Percentiles rank a stretch among this genome's conserved stretches.
These are phyloP conservation scores for Candida namnaoensis DNA, from an alignment of 805 yeast species.

Conservation along the genomic window DNA sequence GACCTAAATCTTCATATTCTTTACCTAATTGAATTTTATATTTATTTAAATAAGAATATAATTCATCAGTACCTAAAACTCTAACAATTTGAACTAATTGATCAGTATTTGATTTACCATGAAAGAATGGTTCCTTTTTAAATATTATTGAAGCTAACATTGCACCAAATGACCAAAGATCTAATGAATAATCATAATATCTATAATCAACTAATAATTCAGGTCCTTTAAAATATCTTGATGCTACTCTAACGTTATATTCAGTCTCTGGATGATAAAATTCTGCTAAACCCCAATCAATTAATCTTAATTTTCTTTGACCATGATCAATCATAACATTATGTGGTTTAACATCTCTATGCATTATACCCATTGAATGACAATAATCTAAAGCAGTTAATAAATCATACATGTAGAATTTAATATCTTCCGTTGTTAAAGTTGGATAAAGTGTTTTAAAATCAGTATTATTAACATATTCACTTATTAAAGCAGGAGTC, in stretches of 20 bases:
- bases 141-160: conserved; percentile 86
- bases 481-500: conserved; percentile 86
- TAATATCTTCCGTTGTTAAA: conserved; percentile 65
- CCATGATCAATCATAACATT: conserved; percentile 88
- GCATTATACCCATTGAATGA: conserved; percentile 93
- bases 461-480: conserved; percentile 76
- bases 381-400: conserved; percentile 78
- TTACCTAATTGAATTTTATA: conserved; percentile 63
- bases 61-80: conserved; percentile 77
- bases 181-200: conserved; percentile 81
- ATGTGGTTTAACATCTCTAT: conserved; percentile 90
- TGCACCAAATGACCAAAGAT: conserved; percentile 88
- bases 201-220: conserved; percentile 78
- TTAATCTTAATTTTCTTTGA: conserved; percentile 52
- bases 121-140: conserved; percentile 87
- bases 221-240: conserved; percentile 88
- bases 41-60: conserved; percentile 55
- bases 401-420: conserved; percentile 77
- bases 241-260: conserved; percentile 87
- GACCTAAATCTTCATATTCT: conserved; percentile 74
- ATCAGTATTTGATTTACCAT: conserved; percentile 86
- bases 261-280: conserved; percentile 86
- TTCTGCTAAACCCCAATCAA: conserved; percentile 95
- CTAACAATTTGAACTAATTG: conserved; percentile 86
- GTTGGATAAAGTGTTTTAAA: conserved; percentile 82